Base-by-base conservation (phyloP, 1,284 basidiomycete species). In the Athelia sp. region DNA sequence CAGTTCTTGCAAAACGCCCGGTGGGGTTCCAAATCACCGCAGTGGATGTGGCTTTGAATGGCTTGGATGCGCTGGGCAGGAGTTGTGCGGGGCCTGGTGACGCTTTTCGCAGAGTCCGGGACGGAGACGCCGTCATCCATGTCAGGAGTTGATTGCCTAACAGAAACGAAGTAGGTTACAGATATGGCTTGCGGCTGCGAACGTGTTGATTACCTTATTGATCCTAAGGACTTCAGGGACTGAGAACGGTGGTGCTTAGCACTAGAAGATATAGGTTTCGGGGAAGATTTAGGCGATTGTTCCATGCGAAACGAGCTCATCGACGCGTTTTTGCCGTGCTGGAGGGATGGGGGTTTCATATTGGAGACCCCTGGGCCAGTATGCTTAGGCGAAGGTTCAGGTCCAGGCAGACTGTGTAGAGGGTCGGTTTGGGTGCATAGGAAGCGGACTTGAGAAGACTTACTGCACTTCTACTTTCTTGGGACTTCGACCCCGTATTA, bases 61-160 rank as follows among this genome's bases (percentile, higher is more conserved):
- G 79, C 81, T 58, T 81, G 73, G 40, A 79, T 72, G 38, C 82
- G 76, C 55, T 84, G 79, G 3, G 67, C 63, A 63, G 83, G 82
- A 17, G 70, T 76, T 50, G 81, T 78, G 24, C 79, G 74, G 31
- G 74, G 71, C 46, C 63, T 65, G 36, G 56, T 61, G 22, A 58
- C 60, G 50, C 69, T 70, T 29, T 68, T 63, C 9, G 67, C 69
- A 2, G 76, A 78, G 48, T 76, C 76, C 3, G 75, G 69, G 23
- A 79, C 63, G 4, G 79, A 79, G 4, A 61, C 66, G 47, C 63
- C 61, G 50, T 78, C 78, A 50, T 76, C 75, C 13, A 65, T 56
- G 36, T 58, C 55, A 3, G 24, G 43, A 15, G 43, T 44, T 10
- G 17, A 44, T 15, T 19, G 19, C 18, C 21, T 44, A 11, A 17